Evolutionary conservation across 345 rosid genomes (phyloP).

Genomic region (Pseudoturritis turrita): DNA sequence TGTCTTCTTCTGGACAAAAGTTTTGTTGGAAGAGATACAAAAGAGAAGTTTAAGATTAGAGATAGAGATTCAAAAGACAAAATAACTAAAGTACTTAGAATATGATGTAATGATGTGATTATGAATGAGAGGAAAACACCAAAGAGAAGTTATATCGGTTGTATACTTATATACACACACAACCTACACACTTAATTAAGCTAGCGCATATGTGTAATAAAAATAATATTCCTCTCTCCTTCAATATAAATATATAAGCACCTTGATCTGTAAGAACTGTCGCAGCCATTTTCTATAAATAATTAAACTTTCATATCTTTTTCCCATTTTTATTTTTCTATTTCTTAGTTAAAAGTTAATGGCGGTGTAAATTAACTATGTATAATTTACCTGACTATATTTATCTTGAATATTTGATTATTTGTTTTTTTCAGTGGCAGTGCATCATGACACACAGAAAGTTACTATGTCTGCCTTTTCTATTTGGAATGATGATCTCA

Average conservation of each 20-base stretch:
- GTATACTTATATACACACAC: conserved; percentile 18
- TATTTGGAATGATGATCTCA: conserved; percentile 71
- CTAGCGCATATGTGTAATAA: neutral
- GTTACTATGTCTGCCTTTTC: conserved; percentile 45
- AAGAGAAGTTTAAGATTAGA: neutral
- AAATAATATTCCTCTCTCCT: neutral
- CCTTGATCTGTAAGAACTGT: conserved; percentile 23
- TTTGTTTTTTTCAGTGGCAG: neutral
- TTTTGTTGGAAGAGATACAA: conserved; percentile 12
- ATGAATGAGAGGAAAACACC: conserved; percentile 17
- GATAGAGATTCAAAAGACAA: neutral
- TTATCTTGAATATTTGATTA: neutral
- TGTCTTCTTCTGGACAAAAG: conserved; percentile 4
- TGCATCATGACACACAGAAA: conserved; percentile 78
- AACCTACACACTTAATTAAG: neutral
- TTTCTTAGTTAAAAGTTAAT: neutral
- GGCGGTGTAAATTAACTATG: conserved; percentile 16
- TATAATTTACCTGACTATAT: neutral
- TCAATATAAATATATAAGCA: neutral
- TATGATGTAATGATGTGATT: neutral
- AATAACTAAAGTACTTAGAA: neutral
- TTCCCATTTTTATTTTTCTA: neutral
- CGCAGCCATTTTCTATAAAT: conserved; percentile 8
- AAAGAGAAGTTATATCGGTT: conserved; percentile 20
- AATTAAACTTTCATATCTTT: neutral